phyloP scores from a whole-genome alignment of 805 yeast species.

The Saturnispora sekii region DNA sequence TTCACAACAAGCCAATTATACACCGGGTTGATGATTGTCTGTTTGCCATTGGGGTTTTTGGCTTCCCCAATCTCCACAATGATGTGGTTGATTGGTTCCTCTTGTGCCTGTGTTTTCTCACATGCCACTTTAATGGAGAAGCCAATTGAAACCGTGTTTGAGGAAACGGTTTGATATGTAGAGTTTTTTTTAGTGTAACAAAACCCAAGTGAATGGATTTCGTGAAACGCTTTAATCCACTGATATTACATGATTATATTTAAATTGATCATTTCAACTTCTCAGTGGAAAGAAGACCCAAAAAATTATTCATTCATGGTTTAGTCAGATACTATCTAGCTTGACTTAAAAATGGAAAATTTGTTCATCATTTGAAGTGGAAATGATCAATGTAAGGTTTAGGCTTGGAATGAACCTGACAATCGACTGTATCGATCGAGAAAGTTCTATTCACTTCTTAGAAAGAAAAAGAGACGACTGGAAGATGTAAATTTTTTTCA shows the following conservation, averaged over 20 bases:
- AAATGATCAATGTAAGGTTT: too few relatives aligned
- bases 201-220: too few relatives aligned
- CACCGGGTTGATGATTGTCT: conserved; percentile 70
- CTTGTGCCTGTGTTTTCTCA: conserved; percentile 72
- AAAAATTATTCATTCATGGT: conserved; percentile 26
- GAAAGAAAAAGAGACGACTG: too few relatives aligned
- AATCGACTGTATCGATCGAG: too few relatives aligned
- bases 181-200: neutral
- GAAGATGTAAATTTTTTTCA: too few relatives aligned
- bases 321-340: conserved; percentile 37
- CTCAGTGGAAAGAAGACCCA: conserved; percentile 33
- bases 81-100: conserved; percentile 95
- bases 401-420: too few relatives aligned
- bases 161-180: conserved; percentile 42
- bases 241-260: neutral
- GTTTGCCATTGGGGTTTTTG: conserved; percentile 36
- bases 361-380: conserved; percentile 22
- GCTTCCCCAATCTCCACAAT: conserved; percentile 59
- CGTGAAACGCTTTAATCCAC: too few relatives aligned
- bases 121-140: conserved; percentile 95
- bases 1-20: conserved; percentile 78
- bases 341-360: conserved; percentile 27
- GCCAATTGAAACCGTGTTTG: conserved; percentile 96
- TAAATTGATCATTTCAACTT: neutral
- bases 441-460: too few relatives aligned